phyloP scores from a whole-genome alignment of 1,284 basidiomycete genomes.

The Apiotrichum domesticum region DNA sequence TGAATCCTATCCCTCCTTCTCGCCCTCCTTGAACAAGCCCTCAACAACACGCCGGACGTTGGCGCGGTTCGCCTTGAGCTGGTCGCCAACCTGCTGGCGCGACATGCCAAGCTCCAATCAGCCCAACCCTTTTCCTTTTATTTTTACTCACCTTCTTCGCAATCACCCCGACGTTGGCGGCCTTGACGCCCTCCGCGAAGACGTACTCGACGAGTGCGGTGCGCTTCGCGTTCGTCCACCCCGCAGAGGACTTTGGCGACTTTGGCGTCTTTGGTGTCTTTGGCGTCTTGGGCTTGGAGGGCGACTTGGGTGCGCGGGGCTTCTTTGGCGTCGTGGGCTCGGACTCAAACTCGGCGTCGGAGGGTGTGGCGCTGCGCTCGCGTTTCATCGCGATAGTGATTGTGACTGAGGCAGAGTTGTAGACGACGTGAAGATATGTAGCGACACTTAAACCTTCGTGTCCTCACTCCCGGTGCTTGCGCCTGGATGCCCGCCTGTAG shows the following conservation, averaged over 20 bases:
- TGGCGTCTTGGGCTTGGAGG: too few species aligned
- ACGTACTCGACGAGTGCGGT: neutral
- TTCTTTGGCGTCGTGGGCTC: too few species aligned
- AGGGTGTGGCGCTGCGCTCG: too few species aligned
- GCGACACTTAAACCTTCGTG: too few species aligned
- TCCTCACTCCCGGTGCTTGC: too few species aligned
- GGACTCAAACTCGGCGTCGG: too few species aligned
- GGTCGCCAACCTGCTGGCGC: constrained; percentile 3
- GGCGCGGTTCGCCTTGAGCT: constrained; percentile 8
- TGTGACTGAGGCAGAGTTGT: too few species aligned
- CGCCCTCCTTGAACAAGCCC: neutral
- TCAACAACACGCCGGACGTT: constrained; percentile 2
- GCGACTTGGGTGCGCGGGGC: neutral
- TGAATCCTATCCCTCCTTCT: too few species aligned
- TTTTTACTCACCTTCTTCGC: neutral
- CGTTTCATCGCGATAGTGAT: too few species aligned
- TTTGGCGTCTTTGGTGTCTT: too few species aligned
- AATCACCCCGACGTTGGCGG: neutral
- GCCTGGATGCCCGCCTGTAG: too few species aligned
- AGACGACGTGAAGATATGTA: too few species aligned
- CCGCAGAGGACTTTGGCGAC: neutral
- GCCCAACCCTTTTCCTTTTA: neutral
- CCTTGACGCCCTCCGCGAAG: neutral
- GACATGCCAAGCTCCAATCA: constrained; percentile 5
- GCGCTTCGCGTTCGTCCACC: constrained; percentile 3